A percentile compares a stretch with the other conserved stretches of the same genome.
These are phyloP conservation scores for Backusella psychrophila DNA, from an alignment of 192 early-diverging fungal genomes.

Conservation along the genomic window DNA sequence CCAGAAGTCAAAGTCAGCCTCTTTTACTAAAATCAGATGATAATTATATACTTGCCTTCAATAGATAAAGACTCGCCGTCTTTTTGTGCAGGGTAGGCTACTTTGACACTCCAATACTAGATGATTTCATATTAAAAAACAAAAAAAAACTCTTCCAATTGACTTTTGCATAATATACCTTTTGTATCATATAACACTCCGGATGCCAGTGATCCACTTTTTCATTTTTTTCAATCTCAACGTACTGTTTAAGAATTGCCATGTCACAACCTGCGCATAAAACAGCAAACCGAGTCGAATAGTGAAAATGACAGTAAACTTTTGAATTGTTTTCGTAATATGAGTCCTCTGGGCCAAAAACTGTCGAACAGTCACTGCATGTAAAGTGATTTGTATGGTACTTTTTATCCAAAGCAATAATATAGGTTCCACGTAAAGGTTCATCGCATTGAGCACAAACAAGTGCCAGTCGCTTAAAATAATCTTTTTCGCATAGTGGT, in stretches of 20 bases:
- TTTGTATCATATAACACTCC: constrained; percentile 99
- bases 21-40: not conserved
- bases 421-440: constrained; percentile 88
- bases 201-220: constrained; percentile 94
- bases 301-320: constrained; percentile 94
- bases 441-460: constrained; percentile 85
- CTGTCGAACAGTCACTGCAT: constrained; percentile 85
- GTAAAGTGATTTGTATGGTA: constrained; percentile 98
- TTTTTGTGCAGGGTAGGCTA: constrained; percentile 17
- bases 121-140: not conserved
- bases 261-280: constrained; percentile 95
- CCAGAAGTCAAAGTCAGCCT: not conserved
- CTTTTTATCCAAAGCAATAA: constrained; percentile 88
- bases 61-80: constrained; percentile 8
- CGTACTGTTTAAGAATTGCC: constrained; percentile 93
- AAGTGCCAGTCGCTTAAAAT: constrained; percentile 80
- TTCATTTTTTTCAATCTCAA: constrained; percentile 82
- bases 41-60: constrained; percentile 10
- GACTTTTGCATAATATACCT: constrained; percentile 54
- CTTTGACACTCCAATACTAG: constrained; percentile 26
- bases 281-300: constrained; percentile 83
- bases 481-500: constrained; percentile 86
- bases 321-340: constrained; percentile 94
- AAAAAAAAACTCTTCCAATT: not conserved
- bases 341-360: constrained; percentile 93